Base-by-base conservation (phyloP, 73 alveolate species). In the Paramecium octaurelia region DNA sequence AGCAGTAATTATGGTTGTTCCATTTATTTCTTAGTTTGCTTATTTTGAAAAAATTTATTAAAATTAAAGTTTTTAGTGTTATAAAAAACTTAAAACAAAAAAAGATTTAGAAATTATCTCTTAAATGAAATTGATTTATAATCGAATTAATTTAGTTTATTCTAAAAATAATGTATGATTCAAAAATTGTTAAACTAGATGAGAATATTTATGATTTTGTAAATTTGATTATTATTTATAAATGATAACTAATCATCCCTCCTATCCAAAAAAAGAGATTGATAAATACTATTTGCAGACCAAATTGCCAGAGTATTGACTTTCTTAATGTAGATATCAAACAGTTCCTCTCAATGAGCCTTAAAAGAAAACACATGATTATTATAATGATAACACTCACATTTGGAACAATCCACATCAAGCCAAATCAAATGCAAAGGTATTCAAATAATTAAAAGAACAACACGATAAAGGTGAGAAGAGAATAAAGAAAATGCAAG, bases 351-450 rank as follows among this genome's bases (percentile, higher is more conserved):
- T 6, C 7, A 40, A 80, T 23, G 58, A 80, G 9, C 70, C 20
- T 20, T 11, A 80, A 46, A 80, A 44, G 21, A 80, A 80, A 24
- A 80, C 27, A 6, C 73, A 80, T 46, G 43, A 80, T 1, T 80
- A 80, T 43, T 80, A 80, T 44, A 34, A 80, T 80, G 91, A 80
- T 80, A 80, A 80, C 12, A 43, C 73, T 1, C 91, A 80, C 46
- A 80, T 80, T 80, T 80, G 91, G 91, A 80, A 80, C 24, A 80
- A 80, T 35, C n/a, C 27, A 40, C 91, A 80, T 80, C 38, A 80
- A 80, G 91, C 91, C 6, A 80, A 48, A 14, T 80, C 91, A 80
- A 80, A 80, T 80, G 57, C 57, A 42, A 80, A 80, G 31, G 91
- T 80, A 23, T 80, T 44, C 31, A 43, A 27, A 31, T 46, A 80